Base-by-base conservation (phyloP, 257 asterid genomes). In the Petunia axillaris region DNA sequence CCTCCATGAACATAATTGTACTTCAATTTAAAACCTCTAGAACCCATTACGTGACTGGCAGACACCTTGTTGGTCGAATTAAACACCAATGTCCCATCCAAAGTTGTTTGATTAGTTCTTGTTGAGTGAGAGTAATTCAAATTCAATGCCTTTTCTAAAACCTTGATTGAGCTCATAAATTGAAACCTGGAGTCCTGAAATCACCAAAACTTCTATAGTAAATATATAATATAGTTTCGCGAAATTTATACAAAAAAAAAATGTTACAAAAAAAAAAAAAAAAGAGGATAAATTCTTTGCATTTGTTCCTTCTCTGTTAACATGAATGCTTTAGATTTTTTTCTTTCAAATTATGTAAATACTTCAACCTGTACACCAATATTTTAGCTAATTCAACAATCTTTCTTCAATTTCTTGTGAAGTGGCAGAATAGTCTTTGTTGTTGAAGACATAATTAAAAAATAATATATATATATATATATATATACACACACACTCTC, bases 11-110 rank as follows among this genome's bases (percentile, higher is more conserved):
- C 63, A 84, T 91, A 95, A 76, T 85, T 91, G 71, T 95, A 95
- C 94, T 93, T 95, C 70, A 93, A 75, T 87, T 86, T 95, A 55
- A 93, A 82, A 77, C 84, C 88, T 73, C 77, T 88, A 6, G 95
- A 90, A 39, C 97, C 98, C 57, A 95, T 82, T 79, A 87, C 82
- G 71, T 95, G 98, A 86, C 89, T 93, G 5, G 87, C 98, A 16
- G 99, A 95, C 64, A 93, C 91, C 94, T 95, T 93, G 83, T 93
- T 95, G 0, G 90, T 89, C 0, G 97, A 80, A 87, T 95, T 97
- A 84, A 95, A 64, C 78, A 85, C 89, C 84, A 95, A 84, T 64
- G 87, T 87, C 82, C 99, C 99, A 73, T 95, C 91, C 84, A 95
- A 44, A 68, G 83, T 86, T 8, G 98, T 93, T 83, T 90, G 79